A percentile compares a stretch with the other conserved stretches of the same genome.
phyloP scores from a whole-genome alignment of 345 rosid genomes.

The Capsella bursapastoris region DNA sequence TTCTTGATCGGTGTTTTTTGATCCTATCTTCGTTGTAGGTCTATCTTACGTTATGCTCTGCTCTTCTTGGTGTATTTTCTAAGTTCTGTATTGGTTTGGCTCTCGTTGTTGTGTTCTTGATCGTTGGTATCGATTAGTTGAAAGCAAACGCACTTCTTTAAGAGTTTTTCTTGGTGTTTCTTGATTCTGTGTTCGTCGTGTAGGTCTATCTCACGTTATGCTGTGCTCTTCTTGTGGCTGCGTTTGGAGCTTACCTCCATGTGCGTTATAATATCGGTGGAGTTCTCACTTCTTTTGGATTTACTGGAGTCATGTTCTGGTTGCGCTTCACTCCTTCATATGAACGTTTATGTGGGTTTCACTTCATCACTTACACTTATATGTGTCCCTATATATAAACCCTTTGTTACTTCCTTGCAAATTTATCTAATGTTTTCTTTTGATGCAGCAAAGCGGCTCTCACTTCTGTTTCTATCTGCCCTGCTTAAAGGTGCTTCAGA shows the following conservation, averaged over 20 bases:
- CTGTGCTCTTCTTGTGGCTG: conserved; percentile 64
- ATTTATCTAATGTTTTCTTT: conserved; percentile 6
- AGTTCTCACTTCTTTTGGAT: conserved; percentile 8
- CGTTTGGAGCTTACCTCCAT: conserved; percentile 68
- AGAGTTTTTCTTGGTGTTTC: not conserved
- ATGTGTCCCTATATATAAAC: not conserved
- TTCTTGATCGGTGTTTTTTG: not conserved
- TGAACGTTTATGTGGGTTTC: conserved; percentile 49
- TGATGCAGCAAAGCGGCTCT: conserved; percentile 66
- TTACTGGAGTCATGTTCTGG: conserved; percentile 57
- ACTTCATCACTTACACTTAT: not conserved
- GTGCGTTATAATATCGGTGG: conserved; percentile 77
- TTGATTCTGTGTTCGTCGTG: conserved; percentile 9
- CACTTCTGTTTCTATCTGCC: conserved; percentile 63
- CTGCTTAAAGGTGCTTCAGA: conserved; percentile 73
- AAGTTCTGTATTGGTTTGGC: not conserved
- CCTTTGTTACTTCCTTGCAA: not conserved
- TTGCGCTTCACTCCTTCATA: conserved; percentile 50
- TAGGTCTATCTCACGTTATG: conserved; percentile 73
- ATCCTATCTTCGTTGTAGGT: conserved; percentile 49
- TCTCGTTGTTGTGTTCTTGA: not conserved
- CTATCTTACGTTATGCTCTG: conserved; percentile 63
- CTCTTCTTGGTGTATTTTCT: conserved; percentile 47
- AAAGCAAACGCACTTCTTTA: not conserved
- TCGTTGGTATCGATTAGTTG: not conserved